Evolutionary conservation across 257 asterid genomes (phyloP), one percentile per base, ranked within the genome.

Genomic region (Hygrophila difformis): DNA sequence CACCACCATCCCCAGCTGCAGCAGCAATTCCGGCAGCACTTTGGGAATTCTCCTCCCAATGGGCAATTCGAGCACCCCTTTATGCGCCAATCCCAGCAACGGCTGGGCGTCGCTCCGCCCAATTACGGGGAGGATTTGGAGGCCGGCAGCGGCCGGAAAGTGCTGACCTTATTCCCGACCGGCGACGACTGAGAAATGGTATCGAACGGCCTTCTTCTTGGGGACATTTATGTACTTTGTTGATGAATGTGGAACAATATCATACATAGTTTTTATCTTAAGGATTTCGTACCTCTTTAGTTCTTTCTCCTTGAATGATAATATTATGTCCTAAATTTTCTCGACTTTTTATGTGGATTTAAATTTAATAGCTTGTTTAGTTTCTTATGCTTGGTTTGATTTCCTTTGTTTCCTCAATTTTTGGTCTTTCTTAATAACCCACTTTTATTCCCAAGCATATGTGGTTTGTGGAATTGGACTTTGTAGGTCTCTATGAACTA

Each of bases 111-210:
- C 33, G 46, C 49, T 48, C 57, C 64, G 10, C 62, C 69, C 6
- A 47, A 74, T 6, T 73, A 77, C 42, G 61, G 56, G 21, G 93
- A 79, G 66, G 89, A 75, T 49, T 56, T 80, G 64, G 95, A 78
- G 46, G 42, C 83, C 6, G 70, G 66, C 5, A 79, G 65, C 21
- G 97, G 77, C 58, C 74, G 81, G 65, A 81, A 74, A 55, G 79
- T 78, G 28, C 95, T 87, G 36, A 84, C 97, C 11, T 53, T 87
- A 56, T 87, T 87, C 61, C 95, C 97, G 12, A 72, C 74, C 0
- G 89, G 79, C 2, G 87, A 73, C 19, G 91, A 75, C 57, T 87
- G 61, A 68, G 28, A 12, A 13, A 48, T 56, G 46, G 53, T 18
- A 49, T 56, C 19, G 33, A 34, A 22, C 35, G 29, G 42, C 23